Evolutionary conservation across 768 basidiomycete species (phyloP), one percentile per base, ranked within the genome.

Genomic region (Hebeloma cylindrosporum): DNA sequence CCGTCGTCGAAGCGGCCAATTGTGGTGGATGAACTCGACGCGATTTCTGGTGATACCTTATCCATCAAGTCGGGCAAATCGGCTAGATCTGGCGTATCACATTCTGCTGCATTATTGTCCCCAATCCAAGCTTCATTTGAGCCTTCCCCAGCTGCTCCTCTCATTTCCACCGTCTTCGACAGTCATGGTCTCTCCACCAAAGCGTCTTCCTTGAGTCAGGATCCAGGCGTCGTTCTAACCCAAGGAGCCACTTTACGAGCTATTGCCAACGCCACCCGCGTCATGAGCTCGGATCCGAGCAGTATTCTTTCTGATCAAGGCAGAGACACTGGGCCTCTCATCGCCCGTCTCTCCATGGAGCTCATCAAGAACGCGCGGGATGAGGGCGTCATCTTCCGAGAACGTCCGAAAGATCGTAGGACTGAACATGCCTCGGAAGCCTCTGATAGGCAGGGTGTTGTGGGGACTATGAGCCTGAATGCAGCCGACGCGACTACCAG

Each of bases 281-380:
- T 92, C n/a, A 91, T 93, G 88, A 86, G 86, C 0, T 73, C 80
- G 2, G 88, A 88, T 53, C 77, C 89, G 0, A 69, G 75, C 9
- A 88, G 87, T 52, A 79, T 93, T 44, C 75, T 93, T 7, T 74
- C 77, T 0, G 85, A 91, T 60, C 75, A 81, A 45, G 88, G 85
- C 0, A 68, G 62, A 3, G 87, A 85, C 7, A 81, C 83, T 0
- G 71, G 77, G 6, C 67, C 73, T 0, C 66, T 86, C n/a, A 71
- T 92, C 27, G 74, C 77, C 1, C 63, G 64, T 20, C 71, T 89
- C 2, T 89, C 90, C 1, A 68, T 85, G 44, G 76, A 79, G 29
- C 76, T 93, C 10, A 75, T 92, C 23, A 71, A 70, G 48, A 79
- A 77, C 38, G 84, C 88, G 1, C 71, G 90, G 2, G 85, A 87